Evolutionary conservation across 352 stramenopile species (phyloP), one percentile per base, ranked within the genome.

Genomic region (Pythium folliculosum): DNA sequence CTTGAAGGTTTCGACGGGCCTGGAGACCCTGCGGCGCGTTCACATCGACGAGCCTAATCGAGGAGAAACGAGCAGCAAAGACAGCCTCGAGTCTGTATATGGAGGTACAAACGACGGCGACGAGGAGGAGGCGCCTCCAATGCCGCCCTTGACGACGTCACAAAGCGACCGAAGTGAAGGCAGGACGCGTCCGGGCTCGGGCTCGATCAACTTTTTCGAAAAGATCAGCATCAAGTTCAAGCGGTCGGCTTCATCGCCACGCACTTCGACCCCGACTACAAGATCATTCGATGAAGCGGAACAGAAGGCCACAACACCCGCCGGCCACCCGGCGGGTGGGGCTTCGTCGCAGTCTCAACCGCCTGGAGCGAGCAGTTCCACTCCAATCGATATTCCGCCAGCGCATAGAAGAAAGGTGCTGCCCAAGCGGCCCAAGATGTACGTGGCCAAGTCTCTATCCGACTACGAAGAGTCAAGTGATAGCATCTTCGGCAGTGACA

Each of bases 221-320:
- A 94, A 94, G 54, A 75, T 94, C 30, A 92, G 82, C 22, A 89
- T 87, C 52, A 81, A 86, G 69, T 94, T 94, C 69, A 94, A 91
- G 63, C 77, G 86, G 2, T 61, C 56, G 5, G 48, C 64, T 0
- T 78, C 79, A 25, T 92, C 85, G 47, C 80, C 82, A 19, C 75
- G 75, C 23, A 69, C 63, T 32, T 52, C 53, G 5, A 25, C 62
- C 13, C 32, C 62, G 13, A 21, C 32, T 13, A n/a, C 22, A 50
- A 5, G 32, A 9, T 63, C 50, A 49, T 22, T 17, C 21, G 64
- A 70, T 5, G 64, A 70, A 13, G 1, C 65, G 63, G 32, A 71
- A 8, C 30, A 21, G 16, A 49, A 47, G 32, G 12, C 43, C 25
- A 23, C 23, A 43, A 19, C 21, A 21, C 5, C 37, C 53, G 3